Evolutionary conservation across 2,329 filamentous ascomycete species (phyloP).

Genomic region (Penicillium sclerotiorum): DNA sequence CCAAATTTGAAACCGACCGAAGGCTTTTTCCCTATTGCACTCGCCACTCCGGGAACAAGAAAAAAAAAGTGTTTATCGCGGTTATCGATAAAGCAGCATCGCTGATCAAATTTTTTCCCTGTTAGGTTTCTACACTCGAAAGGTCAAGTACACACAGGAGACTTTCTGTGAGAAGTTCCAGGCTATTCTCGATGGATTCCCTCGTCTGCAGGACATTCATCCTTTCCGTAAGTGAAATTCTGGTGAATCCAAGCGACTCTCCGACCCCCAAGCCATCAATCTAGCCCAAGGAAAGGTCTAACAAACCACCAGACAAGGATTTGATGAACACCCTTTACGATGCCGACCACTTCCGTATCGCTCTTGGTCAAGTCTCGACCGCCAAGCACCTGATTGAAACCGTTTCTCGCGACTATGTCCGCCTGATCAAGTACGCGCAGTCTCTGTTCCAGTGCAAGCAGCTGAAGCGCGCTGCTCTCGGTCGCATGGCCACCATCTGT

Average conservation of each 20-base stretch:
- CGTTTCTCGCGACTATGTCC: slow-evolving; percentile 93
- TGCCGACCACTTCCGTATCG: slow-evolving; percentile 96
- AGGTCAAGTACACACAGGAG: slow-evolving; percentile 97
- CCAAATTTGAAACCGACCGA: background rate
- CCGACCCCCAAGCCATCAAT: too few relatives aligned
- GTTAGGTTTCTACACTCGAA: slow-evolving; percentile 87
- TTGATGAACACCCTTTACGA: slow-evolving; percentile 98
- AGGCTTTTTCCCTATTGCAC: background rate
- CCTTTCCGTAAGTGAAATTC: slow-evolving; percentile 70
- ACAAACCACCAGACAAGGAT: slow-evolving; percentile 61
- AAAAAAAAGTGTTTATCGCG: slow-evolving; percentile 21
- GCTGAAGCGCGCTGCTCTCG: slow-evolving; percentile 91
- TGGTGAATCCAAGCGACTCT: slow-evolving; percentile 1
- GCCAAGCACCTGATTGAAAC: slow-evolving; percentile 97
- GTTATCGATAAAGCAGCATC: slow-evolving; percentile 30
- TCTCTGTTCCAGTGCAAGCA: slow-evolving; percentile 99
- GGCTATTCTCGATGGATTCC: slow-evolving; percentile 89
- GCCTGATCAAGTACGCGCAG: slow-evolving; percentile 94
- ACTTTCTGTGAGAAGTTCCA: slow-evolving; percentile 94
- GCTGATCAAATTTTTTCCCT: slow-evolving; percentile 33
- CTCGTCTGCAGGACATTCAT: slow-evolving; percentile 89
- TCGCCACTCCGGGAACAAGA: slow-evolving; percentile 1
- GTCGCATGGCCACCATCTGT: slow-evolving; percentile 97
- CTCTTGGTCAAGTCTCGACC: slow-evolving; percentile 91
- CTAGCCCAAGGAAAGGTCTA: slow-evolving; percentile 22